Evolutionary conservation across 2,329 filamentous ascomycete genomes (phyloP).

Genomic region (Curvularia hawaiiensis): DNA sequence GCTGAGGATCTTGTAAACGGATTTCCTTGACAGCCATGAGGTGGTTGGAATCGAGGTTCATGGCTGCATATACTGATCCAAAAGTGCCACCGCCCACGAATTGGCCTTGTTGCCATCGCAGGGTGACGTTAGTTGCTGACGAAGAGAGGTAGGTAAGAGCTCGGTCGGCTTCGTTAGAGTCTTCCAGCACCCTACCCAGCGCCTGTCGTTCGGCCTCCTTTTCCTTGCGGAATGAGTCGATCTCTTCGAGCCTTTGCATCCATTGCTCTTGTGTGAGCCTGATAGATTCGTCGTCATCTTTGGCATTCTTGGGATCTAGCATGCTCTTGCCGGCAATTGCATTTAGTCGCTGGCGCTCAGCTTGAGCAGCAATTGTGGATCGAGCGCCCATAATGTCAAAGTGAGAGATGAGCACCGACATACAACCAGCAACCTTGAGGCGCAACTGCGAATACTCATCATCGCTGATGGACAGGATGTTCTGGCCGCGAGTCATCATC

Average conservation of each 20-base stretch:
- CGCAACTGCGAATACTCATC: constrained; percentile 84
- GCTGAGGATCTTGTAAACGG: constrained; percentile 90
- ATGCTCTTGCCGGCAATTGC: constrained; percentile 76
- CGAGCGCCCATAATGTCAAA: constrained; percentile 99
- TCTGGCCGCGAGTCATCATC: constrained; percentile 92
- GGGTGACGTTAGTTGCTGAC: constrained; percentile 90
- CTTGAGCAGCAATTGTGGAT: constrained; percentile 89
- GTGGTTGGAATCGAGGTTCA: constrained; percentile 95
- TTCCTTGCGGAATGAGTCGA: constrained; percentile 79
- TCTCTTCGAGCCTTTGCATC: constrained; percentile 70
- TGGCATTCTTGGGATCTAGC: constrained; percentile 74
- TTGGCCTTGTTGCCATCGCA: constrained; percentile 98
- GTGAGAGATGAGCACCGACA: constrained; percentile 96
- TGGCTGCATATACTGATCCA: constrained; percentile 94
- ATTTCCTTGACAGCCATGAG: constrained; percentile 99
- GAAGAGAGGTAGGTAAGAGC: constrained; percentile 93
- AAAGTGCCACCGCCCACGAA: constrained; percentile 97
- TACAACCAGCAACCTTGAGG: constrained; percentile 91
- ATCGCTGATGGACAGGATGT: constrained; percentile 89
- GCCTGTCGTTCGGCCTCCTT: constrained; percentile 85
- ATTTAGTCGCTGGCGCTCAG: constrained; percentile 87
- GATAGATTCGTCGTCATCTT: constrained; percentile 85
- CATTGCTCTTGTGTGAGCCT: constrained; percentile 76
- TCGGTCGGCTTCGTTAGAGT: constrained; percentile 92
- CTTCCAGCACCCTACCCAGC: constrained; percentile 88